Evolutionary conservation across 2,329 filamentous ascomycete genomes (phyloP), one percentile per base, ranked within the genome.

Genomic region (Ascochyta viciae-villosae): DNA sequence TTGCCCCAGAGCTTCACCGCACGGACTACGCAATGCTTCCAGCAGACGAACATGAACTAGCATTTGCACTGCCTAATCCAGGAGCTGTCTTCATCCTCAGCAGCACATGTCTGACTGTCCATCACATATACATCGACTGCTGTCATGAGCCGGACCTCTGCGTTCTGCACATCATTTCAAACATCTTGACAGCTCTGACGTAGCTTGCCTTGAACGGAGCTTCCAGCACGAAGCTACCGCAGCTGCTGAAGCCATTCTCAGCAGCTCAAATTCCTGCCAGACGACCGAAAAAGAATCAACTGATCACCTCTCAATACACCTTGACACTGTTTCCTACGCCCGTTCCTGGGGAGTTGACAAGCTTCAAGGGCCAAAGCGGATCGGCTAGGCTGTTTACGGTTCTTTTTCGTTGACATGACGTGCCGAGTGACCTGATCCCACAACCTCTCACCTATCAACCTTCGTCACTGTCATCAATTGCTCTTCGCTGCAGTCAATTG

Each of bases 401-500:
- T 23, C 42, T 56, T 56, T 56, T 56, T 51, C 38, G 53, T 43
- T 22, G 24, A 50, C 34, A 56, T 56, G 53, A 56, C 53, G 53
- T 56, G 53, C 53, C 47, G 53, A 39, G 39, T 52, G 39, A 45
- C 34, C 50, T 52, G 48, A 54, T 47, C 37, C 35, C 33, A 46
- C 50, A 42, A 45, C 51, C 29, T 41, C 29, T 41, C 34, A 33
- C 33, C 49, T 42, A 33, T 55, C 41, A 33, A 53, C 48, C 34
- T 26, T 48, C 27, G 43, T 35, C 60, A 53, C 50, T 57, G 51
- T 46, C 66, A 60, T 68, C 69, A 73, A 74, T 75, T 72, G 67
- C 67, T 66, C 61, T 60, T 66, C 56, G 54, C 53, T 63, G 64
- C 62, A 63, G 66, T 63, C 73, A 75, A 76, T 75, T 76, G 67